Evolutionary conservation across 306 rosid species (phyloP).

Genomic region (Fragaria ananassa): DNA sequence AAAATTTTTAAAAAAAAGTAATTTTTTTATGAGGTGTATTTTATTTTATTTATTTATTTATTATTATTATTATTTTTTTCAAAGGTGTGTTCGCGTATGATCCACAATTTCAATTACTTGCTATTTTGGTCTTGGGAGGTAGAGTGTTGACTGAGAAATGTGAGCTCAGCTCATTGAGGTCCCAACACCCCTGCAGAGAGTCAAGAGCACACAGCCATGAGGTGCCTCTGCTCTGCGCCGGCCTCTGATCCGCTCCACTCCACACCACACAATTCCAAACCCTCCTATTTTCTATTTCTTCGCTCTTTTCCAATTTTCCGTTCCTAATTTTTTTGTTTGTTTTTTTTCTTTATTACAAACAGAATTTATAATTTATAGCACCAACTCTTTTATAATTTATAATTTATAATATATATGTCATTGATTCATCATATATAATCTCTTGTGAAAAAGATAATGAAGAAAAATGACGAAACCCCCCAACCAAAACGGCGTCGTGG

Average conservation of each 20-base stretch:
- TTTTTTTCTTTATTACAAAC: not conserved
- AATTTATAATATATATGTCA: not conserved
- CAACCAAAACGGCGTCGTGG: not conserved
- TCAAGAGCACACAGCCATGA: not conserved
- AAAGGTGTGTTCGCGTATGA: no score
- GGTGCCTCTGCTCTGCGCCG: not conserved
- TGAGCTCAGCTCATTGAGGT: not conserved
- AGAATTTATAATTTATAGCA: not conserved
- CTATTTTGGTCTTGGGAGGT: not conserved
- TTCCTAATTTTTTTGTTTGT: not conserved
- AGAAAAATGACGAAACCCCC: not conserved
- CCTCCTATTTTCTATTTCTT: no score
- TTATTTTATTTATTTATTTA: no score
- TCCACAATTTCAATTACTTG: not conserved
- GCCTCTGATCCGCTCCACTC: not conserved
- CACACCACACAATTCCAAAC: no score
- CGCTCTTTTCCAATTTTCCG: not conserved
- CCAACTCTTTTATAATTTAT: not conserved
- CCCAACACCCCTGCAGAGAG: not conserved
- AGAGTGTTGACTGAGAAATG: not conserved
- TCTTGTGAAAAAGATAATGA: not conserved
- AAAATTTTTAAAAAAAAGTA: no score
- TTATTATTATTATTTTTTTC: no score
- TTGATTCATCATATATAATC: not conserved
- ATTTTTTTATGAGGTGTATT: no score